Evolutionary conservation across 257 asterid species (phyloP).

Genomic region (Ilex asprella): DNA sequence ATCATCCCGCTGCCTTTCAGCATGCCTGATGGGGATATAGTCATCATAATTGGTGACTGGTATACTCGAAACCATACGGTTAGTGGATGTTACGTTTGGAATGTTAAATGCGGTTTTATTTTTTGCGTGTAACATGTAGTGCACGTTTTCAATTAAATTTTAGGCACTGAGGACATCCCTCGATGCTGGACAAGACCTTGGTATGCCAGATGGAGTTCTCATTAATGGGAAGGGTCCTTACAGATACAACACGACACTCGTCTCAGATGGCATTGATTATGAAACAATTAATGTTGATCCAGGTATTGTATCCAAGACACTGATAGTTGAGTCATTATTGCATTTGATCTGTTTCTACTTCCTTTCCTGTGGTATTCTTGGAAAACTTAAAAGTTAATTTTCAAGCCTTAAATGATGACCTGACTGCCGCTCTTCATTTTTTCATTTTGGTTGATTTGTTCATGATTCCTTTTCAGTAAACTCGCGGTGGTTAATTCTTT

Average conservation of each 20-base stretch:
- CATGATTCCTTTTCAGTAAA: too few relatives aligned
- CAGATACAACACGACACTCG: slow-evolving; percentile 67
- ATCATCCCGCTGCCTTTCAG: slow-evolving; percentile 62
- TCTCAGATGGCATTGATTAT: slow-evolving; percentile 74
- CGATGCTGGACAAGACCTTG: slow-evolving; percentile 63
- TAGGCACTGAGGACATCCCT: slow-evolving; percentile 65
- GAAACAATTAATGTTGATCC: slow-evolving; percentile 85
- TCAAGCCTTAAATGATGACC: too few relatives aligned
- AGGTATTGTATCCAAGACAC: slow-evolving; percentile 31
- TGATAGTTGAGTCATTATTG: slow-evolving; percentile 3
- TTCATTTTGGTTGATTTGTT: too few relatives aligned
- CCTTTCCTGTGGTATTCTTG: not conserved
- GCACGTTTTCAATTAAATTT: not conserved
- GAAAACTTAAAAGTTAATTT: not conserved
- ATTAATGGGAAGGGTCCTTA: slow-evolving; percentile 96
- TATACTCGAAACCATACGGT: slow-evolving; percentile 74
- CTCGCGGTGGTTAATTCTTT: not conserved
- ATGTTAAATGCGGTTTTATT: not conserved
- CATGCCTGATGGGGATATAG: slow-evolving; percentile 79
- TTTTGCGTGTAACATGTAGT: slow-evolving; percentile 7
- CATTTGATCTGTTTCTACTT: not conserved
- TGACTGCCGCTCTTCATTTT: too few relatives aligned
- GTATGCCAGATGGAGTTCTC: slow-evolving; percentile 26
- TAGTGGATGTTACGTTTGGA: slow-evolving; percentile 1
- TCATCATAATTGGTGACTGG: slow-evolving; percentile 91